Evolutionary conservation across 306 rosid genomes (phyloP).

Genomic region (Purshia tridentata): DNA sequence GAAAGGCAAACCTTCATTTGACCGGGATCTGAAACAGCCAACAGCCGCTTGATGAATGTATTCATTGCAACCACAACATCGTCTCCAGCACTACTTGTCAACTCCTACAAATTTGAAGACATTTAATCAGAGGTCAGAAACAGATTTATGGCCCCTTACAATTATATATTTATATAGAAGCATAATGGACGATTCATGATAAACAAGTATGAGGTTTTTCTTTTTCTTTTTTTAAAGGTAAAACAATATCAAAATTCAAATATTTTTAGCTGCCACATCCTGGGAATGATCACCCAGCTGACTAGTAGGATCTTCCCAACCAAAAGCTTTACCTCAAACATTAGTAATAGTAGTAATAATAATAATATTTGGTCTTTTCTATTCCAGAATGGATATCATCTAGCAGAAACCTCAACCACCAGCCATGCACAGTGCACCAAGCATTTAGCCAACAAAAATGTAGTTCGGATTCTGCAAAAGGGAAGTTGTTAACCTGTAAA

Average conservation of each 20-base stretch:
- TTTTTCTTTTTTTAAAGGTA: not conserved
- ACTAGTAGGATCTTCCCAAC: not conserved
- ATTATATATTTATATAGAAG: not conserved
- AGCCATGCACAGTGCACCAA: not conserved
- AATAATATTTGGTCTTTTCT: too few species aligned
- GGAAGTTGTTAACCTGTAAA: slow-evolving; percentile 56
- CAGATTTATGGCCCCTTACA: not conserved
- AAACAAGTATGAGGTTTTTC: not conserved
- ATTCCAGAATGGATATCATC: not conserved
- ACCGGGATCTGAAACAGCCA: slow-evolving; percentile 85
- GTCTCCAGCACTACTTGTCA: slow-evolving; percentile 94
- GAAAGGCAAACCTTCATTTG: slow-evolving; percentile 73
- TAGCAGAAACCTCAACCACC: not conserved
- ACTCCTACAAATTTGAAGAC: slow-evolving; percentile 52
- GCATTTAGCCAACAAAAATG: not conserved
- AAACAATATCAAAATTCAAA: not conserved
- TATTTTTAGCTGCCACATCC: not conserved
- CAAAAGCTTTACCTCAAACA: not conserved
- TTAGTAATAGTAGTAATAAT: not conserved
- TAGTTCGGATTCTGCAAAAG: slow-evolving; percentile 3
- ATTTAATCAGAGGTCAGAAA: not conserved
- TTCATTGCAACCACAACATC: slow-evolving; percentile 94
- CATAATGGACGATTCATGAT: not conserved
- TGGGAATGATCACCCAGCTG: not conserved
- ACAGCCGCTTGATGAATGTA: slow-evolving; percentile 89